These are phyloP conservation scores for Solanum chmielewskii DNA, from an alignment of 257 asterid species.

Conservation along the genomic window DNA sequence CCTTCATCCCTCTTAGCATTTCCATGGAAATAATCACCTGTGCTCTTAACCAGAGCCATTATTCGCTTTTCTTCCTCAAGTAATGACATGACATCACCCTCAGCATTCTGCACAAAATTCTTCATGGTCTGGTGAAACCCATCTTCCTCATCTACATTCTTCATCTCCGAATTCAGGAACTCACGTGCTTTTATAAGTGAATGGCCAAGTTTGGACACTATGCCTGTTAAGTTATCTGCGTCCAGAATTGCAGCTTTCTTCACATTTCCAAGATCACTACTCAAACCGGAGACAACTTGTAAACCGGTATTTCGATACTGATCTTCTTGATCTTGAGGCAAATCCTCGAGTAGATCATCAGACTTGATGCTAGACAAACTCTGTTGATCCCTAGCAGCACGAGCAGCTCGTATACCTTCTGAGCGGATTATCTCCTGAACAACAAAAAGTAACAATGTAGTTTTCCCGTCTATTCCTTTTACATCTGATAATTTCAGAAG, in stretches of 20 bases:
- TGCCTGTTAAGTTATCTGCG: conserved; percentile 45
- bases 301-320: conserved; percentile 49
- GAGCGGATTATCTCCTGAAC: conserved; percentile 85
- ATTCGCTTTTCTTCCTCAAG: conserved; percentile 81
- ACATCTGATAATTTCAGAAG: conserved; percentile 76
- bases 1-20: conserved; percentile 84
- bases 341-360: conserved; percentile 28
- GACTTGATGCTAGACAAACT: conserved; percentile 37
- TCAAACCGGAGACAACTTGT: conserved; percentile 54
- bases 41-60: conserved; percentile 68
- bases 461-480: conserved; percentile 88
- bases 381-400: conserved; percentile 29
- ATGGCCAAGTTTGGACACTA: conserved; percentile 43
- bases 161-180: conserved; percentile 53
- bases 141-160: conserved; percentile 28
- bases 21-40: conserved; percentile 84
- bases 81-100: conserved; percentile 46
- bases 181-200: conserved; percentile 40
- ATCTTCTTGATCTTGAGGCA: conserved; percentile 37
- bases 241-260: conserved; percentile 63
- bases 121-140: conserved; percentile 50
- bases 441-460: conserved; percentile 77
- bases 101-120: conserved; percentile 59
- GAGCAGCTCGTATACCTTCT: conserved; percentile 78
- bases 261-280: conserved; percentile 65